Evolutionary conservation across 1,139 yeast species (phyloP).

Genomic region (Suhomyces terraborum): DNA sequence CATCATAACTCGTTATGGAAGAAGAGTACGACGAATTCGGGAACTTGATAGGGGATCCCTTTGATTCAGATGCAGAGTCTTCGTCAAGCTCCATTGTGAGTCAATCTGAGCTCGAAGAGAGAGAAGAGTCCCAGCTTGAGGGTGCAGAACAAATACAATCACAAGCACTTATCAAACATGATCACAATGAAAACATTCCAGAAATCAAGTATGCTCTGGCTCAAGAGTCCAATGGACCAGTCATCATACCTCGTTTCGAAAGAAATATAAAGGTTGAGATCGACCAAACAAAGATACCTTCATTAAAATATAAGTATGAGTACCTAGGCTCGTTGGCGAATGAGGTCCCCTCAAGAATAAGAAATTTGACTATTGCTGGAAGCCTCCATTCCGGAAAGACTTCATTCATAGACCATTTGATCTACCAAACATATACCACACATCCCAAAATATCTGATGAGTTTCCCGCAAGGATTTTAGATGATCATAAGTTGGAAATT

Average conservation of each 20-base stretch:
- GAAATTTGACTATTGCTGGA: conserved; percentile 85
- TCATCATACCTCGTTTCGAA: conserved; percentile 56
- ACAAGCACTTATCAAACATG: conserved; percentile 8
- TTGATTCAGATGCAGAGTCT: conserved; percentile 47
- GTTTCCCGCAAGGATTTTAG: conserved; percentile 62
- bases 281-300: conserved; percentile 45
- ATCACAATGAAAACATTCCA: not conserved
- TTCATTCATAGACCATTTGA: conserved; percentile 67
- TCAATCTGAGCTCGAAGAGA: not conserved
- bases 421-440: conserved; percentile 59
- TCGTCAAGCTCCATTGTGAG: conserved; percentile 3
- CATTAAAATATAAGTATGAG: conserved; percentile 60
- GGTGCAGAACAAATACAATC: not conserved
- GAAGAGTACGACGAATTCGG: conserved; percentile 85
- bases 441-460: conserved; percentile 20
- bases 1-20: conserved; percentile 20
- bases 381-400: conserved; percentile 88
- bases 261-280: conserved; percentile 51
- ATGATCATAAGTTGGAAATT: conserved; percentile 67
- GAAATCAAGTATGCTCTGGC: conserved; percentile 8
- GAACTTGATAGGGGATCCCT: conserved; percentile 60
- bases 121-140: not conserved
- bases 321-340: conserved; percentile 55
- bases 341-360: conserved; percentile 59
- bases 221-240: conserved; percentile 51